Evolutionary conservation across 1,139 yeast genomes (phyloP).

Genomic region (Zhuliangozyma parablackwelliae): DNA sequence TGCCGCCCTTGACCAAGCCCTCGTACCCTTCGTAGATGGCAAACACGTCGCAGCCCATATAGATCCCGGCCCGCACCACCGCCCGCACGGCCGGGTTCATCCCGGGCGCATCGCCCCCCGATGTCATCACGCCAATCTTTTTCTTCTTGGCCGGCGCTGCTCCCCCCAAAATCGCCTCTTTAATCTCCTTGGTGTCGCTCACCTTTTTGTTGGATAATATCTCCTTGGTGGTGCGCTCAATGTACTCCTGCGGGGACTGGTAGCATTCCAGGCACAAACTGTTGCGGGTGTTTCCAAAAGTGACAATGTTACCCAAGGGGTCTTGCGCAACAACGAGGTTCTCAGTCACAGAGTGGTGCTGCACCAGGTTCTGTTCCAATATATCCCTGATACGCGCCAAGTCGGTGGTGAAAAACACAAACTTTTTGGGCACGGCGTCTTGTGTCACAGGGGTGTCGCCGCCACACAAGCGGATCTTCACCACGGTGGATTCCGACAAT

Average conservation of each 20-base stretch:
- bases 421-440: slow-evolving; percentile 25
- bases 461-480: slow-evolving; percentile 55
- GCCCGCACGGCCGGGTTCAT: slow-evolving; percentile 97
- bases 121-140: slow-evolving; percentile 91
- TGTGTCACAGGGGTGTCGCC: slow-evolving; percentile 17
- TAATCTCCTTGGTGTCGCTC: neutral
- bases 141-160: slow-evolving; percentile 20
- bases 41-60: slow-evolving; percentile 87
- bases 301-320: slow-evolving; percentile 53
- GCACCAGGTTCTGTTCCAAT: slow-evolving; percentile 21
- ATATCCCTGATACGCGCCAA: slow-evolving; percentile 32
- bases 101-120: slow-evolving; percentile 99
- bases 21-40: slow-evolving; percentile 95
- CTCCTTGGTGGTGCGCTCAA: slow-evolving; percentile 8
- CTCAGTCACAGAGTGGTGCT: slow-evolving; percentile 14
- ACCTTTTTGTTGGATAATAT: slow-evolving; percentile 6
- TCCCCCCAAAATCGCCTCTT: neutral
- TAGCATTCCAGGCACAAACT: slow-evolving; percentile 27
- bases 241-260: slow-evolving; percentile 26
- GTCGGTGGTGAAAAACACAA: slow-evolving; percentile 52
- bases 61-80: slow-evolving; percentile 86
- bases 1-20: slow-evolving; percentile 86
- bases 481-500: slow-evolving; percentile 28
- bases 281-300: slow-evolving; percentile 35
- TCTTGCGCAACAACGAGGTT: slow-evolving; percentile 34